Base-by-base conservation (phyloP, 2,329 filamentous ascomycete species). In the Pseudogymnoascus sp. region DNA sequence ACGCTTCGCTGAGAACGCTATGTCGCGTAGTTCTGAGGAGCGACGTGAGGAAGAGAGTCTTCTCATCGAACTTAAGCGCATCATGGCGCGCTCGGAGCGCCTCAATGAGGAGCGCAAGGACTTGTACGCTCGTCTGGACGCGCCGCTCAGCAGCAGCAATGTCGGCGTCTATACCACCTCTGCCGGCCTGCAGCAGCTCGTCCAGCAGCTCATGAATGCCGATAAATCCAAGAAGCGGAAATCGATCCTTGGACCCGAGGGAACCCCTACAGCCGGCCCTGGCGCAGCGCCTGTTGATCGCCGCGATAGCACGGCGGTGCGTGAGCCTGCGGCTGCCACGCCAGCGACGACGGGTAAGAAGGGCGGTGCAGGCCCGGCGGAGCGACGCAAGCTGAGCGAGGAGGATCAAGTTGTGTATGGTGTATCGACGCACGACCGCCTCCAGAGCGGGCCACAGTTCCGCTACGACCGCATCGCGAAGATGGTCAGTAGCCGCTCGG, bases 191-290 rank as follows among this genome's bases (percentile, higher is more conserved):
- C 86, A 90, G 63, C 85, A 87, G 62, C 83, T 97, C 16, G 84
- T 96, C 65, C 87, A 93, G 72, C 92, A 88, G 67, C 84, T 97
- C 37, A 84, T 96, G 75, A 85, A 84, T 64, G 87, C 87, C 62
- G 93, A 97, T 75, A 93, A 95, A 74, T 87, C 86, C 66, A 96
- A 96, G 80, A 97, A 97, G 76, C 87, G 91, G 64, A 91, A 87
- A 73, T 87, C 87, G 4, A 78, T 89, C 26, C 81, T 88, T 70
- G 85, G 83, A 2, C 77, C 80, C 7, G 87, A 88, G 26, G 81
- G 79, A 29, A 82, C 78, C 8, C 75, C 75, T 18, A 72, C 75
- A 69, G 67, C 66, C 70, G 67, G 74, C 71, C 62, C 76, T 72
- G 68, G 74, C 75, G 61, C 62, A 5, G 45, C 63, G 51, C 68